Base-by-base conservation (phyloP, 768 basidiomycete genomes). In the Rhodotorula kratochvilovae region DNA sequence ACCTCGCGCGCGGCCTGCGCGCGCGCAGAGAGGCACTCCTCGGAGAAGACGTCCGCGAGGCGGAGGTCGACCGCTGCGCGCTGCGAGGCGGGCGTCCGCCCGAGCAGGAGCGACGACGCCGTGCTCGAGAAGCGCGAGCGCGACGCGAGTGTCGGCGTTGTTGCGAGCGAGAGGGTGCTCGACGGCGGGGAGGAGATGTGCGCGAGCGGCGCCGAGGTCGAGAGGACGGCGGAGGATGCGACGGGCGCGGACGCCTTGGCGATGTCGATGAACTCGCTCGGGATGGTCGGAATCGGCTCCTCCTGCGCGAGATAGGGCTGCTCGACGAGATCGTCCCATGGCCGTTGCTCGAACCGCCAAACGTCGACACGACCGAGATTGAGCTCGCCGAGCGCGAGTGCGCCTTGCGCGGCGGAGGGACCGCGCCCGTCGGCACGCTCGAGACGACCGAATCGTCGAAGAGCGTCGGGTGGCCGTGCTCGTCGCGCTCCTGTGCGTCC, bases 31-130 rank as follows among this genome's bases (percentile, higher is more conserved):
- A 88, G 80, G 72, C 89, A 89, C 33, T 83, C 83, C 69, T 88
- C 87, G 19, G 91, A 92, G 75, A 89, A 87, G 67, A 96, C 86
- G 77, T 95, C 93, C 57, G 85, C 84, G 27, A 97, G 82, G 19
- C 87, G 87, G 55, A 88, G 85, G 76, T 95, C 92, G 61, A 91
- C 87, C 51, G 86, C 85, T 39, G 84, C 83, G 58, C 91, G 87
- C 45, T 87, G 86, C 17, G 86, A 82, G 27, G 89, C 87, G 25
- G 87, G 85, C 5, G 76, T 70, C 25, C 90, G 88, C 46, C 87
- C 85, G 64, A 90, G 69, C 54, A 77, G 62, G 36, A 65, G 67
- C 17, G 65, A 66, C 13, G 64, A 65, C 2, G 76, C 66, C 21
- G 72, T 68, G 5, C 61, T 67, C 27, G 63, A 66, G 64, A 73